These are phyloP conservation scores for Taxillus chinensis DNA, from an alignment of 164 flowering plant genomes.

Conservation along the genomic window DNA sequence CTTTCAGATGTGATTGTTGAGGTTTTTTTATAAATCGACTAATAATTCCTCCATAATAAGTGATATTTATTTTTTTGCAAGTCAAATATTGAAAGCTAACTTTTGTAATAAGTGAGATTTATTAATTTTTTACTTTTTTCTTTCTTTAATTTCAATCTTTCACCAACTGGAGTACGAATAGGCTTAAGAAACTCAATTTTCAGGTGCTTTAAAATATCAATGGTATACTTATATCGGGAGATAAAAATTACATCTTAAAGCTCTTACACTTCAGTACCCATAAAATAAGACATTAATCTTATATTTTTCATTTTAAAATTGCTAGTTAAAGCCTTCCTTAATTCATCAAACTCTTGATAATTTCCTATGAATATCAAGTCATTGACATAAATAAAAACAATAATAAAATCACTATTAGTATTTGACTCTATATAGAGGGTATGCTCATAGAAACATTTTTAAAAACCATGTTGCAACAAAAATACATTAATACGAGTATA, in stretches of 20 bases:
- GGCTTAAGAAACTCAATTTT: constrained; percentile 5
- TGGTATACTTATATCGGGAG: constrained; percentile 7
- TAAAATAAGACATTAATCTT: constrained; percentile 11
- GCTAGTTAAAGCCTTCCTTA: constrained; percentile 6
- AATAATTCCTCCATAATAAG: constrained; percentile 5
- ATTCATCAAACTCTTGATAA: not conserved
- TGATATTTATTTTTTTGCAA: constrained; percentile 8
- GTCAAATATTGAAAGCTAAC: constrained; percentile 6
- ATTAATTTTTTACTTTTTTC: not conserved
- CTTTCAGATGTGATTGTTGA: not conserved
- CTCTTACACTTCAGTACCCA: constrained; percentile 10
- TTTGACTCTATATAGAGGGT: not conserved
- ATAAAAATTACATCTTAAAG: constrained; percentile 6
- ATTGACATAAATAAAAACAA: constrained; percentile 3
- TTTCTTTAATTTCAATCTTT: not conserved
- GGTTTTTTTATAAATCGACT: constrained; percentile 12
- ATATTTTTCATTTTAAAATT: constrained; percentile 17
- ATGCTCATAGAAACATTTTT: not conserved
- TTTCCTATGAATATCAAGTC: constrained; percentile 10
- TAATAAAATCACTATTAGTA: not conserved
- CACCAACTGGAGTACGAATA: constrained; percentile 2
- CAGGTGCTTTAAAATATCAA: constrained; percentile 2
- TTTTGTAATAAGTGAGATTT: constrained; percentile 3
- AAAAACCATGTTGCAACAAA: not conserved
- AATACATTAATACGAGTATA: not conserved